A percentile compares a stretch with the other conserved stretches of the same genome.
phyloP scores from a whole-genome alignment of 768 basidiomycete genomes.

The Vararia minispora region DNA sequence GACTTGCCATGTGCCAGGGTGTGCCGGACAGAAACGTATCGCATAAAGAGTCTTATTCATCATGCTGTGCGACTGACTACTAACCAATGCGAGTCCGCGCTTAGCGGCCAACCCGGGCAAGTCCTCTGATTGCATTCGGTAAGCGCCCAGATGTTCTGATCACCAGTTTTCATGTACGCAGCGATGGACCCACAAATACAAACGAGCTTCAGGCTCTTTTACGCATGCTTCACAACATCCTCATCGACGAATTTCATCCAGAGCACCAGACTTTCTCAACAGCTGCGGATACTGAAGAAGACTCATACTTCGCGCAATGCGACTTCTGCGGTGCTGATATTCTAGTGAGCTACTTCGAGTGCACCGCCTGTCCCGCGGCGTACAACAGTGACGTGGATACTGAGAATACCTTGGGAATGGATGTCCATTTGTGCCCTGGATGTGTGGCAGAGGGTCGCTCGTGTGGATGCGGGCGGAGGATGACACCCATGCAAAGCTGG shows the following conservation, averaged over 20 bases:
- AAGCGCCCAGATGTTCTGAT: neutral
- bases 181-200: slow-evolving; percentile 5
- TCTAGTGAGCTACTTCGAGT: slow-evolving; percentile 76
- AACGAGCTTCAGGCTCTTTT: slow-evolving; percentile 27
- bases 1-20: slow-evolving; percentile 37
- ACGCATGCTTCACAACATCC: slow-evolving; percentile 37
- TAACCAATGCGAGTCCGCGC: slow-evolving; percentile 2
- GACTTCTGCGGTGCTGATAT: slow-evolving; percentile 79
- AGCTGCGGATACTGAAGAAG: slow-evolving; percentile 11
- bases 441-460: slow-evolving; percentile 73
- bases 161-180: slow-evolving; percentile 3
- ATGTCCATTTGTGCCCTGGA: slow-evolving; percentile 47
- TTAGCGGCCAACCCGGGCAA: neutral
- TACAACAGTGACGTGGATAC: slow-evolving; percentile 7
- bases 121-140: neutral
- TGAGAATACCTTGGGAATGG: slow-evolving; percentile 23
- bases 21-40: slow-evolving; percentile 71
- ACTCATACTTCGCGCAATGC: slow-evolving; percentile 32
- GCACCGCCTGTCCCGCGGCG: slow-evolving; percentile 29
- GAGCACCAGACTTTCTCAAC: slow-evolving; percentile 8
- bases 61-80: slow-evolving; percentile 32
- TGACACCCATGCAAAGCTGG: slow-evolving; percentile 52
- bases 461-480: slow-evolving; percentile 44
- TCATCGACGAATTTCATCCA: slow-evolving; percentile 33
- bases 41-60: slow-evolving; percentile 56